Evolutionary conservation across 2,329 filamentous ascomycete species (phyloP).

Genomic region (Calcarisporium arbuscula): DNA sequence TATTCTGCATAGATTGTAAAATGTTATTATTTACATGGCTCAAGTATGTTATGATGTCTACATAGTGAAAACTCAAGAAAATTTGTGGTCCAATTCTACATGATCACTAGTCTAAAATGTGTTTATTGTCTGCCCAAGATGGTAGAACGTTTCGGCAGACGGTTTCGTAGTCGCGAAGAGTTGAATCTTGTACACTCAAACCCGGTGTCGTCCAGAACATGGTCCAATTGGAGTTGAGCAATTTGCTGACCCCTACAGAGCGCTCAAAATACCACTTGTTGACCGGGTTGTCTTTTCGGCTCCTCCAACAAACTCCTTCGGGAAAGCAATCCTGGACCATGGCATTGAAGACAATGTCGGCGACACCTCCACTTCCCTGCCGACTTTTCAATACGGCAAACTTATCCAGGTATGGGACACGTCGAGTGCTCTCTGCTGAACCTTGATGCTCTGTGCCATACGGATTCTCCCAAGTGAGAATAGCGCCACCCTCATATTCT

Average conservation of each 20-base stretch:
- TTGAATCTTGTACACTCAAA: conserved; percentile 47
- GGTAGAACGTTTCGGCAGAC: conserved; percentile 63
- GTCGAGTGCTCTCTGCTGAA: conserved; percentile 49
- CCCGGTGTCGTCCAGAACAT: conserved; percentile 95
- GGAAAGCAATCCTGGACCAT: conserved; percentile 91
- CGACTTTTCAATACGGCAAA: conserved; percentile 86
- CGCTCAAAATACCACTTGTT: conserved; percentile 99
- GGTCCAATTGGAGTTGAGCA: conserved; percentile 80
- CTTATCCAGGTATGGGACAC: conserved; percentile 94
- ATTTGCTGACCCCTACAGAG: conserved; percentile 73
- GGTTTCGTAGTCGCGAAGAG: conserved; percentile 63
- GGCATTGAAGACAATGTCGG: conserved; percentile 92
- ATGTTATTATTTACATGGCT: no score
- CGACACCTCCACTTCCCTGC: conserved; percentile 87
- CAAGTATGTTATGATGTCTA: no score
- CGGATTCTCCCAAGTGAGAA: conserved; percentile 89
- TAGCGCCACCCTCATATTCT: conserved; percentile 91
- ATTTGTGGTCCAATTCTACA: no score
- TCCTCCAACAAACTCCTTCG: conserved; percentile 85
- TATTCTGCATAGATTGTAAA: no score
- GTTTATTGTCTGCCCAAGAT: conserved; percentile 55
- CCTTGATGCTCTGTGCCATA: conserved; percentile 49
- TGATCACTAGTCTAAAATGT: conserved; percentile 53
- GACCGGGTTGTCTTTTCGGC: conserved; percentile 83
- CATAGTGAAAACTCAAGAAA: no score